These are phyloP conservation scores for Gossypium schwendimanii DNA, from an alignment of 441 rosid species.

Conservation along the genomic window DNA sequence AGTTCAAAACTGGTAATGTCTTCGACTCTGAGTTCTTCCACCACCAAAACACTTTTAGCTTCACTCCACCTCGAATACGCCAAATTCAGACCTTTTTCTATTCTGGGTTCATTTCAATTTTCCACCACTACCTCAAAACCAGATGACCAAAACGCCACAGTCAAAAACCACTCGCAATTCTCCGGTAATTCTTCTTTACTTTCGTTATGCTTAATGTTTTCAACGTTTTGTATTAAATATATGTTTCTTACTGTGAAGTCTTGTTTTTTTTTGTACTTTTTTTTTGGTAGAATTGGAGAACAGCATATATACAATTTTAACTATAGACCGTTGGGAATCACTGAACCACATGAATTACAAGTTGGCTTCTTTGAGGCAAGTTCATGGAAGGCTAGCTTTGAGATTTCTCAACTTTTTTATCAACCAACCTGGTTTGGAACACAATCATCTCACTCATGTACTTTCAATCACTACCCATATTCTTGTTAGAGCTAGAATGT, in stretches of 20 bases:
- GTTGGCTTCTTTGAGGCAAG: constrained; percentile 55
- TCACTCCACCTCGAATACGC: constrained; percentile 14
- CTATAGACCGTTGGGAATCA: constrained; percentile 76
- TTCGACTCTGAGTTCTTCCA: constrained; percentile 13
- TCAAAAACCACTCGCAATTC: constrained; percentile 10
- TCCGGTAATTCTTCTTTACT: constrained; percentile 24
- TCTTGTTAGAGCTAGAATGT: constrained; percentile 77
- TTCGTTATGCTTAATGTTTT: constrained; percentile 1
- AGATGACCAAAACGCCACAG: constrained; percentile 15
- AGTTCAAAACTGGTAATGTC: constrained; percentile 9
- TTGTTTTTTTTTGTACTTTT: background rate
- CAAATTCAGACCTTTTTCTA: constrained; percentile 27
- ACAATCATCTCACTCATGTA: constrained; percentile 32
- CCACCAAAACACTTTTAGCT: constrained; percentile 15
- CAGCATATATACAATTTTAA: constrained; percentile 65
- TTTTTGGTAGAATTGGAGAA: constrained; percentile 42
- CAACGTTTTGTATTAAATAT: background rate
- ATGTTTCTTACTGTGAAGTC: constrained; percentile 10
- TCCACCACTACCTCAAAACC: constrained; percentile 14
- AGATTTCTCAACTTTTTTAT: constrained; percentile 65
- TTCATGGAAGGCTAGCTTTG: constrained; percentile 75
- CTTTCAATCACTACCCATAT: constrained; percentile 62
- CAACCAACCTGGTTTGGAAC: constrained; percentile 60
- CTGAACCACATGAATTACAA: constrained; percentile 72
- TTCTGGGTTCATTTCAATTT: constrained; percentile 14